Evolutionary conservation across 2,329 filamentous ascomycete species (phyloP).

Genomic region (Neofusicoccum sp.): DNA sequence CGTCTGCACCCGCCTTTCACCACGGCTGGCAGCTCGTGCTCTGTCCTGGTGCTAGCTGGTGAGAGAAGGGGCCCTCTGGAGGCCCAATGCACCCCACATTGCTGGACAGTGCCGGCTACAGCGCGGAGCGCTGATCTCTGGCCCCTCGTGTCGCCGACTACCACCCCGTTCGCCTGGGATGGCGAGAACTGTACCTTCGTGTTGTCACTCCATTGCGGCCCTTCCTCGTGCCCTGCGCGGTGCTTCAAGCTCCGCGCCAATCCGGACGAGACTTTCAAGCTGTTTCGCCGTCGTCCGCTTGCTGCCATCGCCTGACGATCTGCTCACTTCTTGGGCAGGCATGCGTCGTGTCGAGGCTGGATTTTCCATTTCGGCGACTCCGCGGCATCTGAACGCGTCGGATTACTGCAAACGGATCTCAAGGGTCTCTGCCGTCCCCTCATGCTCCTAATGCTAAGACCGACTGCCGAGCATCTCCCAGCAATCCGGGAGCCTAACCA

Average conservation of each 20-base stretch:
- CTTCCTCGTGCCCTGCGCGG: neutral
- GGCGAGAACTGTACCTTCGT: neutral
- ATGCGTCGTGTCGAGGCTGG: neutral
- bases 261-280: neutral
- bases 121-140: neutral
- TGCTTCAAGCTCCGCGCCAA: neutral
- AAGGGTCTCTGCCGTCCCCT: slow-evolving; percentile 2
- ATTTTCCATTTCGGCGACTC: neutral
- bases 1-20: slow-evolving; percentile 5
- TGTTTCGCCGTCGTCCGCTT: neutral
- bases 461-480: neutral
- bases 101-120: neutral
- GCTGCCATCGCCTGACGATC: neutral
- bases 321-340: slow-evolving; percentile 12
- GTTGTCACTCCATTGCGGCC: neutral
- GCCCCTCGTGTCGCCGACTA: neutral
- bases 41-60: neutral
- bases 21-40: slow-evolving; percentile 7
- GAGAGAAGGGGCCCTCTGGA: slow-evolving; percentile 5
- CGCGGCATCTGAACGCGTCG: neutral
- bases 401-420: neutral
- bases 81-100: slow-evolving; percentile 5
- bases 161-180: neutral
- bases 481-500: neutral
- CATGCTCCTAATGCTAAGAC: neutral